Evolutionary conservation across 805 yeast species (phyloP), one percentile per base, ranked within the genome.

Genomic region (Suhomyces canberraensis): DNA sequence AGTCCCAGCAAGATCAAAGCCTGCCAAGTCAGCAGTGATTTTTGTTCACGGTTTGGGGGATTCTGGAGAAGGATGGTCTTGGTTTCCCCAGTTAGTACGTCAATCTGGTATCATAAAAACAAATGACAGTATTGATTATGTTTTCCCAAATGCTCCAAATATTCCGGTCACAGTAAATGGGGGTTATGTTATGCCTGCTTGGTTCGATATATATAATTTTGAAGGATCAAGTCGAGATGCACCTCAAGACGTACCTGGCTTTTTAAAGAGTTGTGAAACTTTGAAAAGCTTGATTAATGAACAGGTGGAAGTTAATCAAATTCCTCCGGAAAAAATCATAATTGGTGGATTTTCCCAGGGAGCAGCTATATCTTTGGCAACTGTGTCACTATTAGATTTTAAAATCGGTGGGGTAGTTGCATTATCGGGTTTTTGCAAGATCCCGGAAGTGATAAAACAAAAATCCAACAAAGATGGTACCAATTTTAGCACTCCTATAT

Each of bases 341-440:
- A 67, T 93, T 39, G 98, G 98, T 24, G 98, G 98, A 0, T 93
- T 93, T 56, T 83, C 95, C 4, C 98, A 93, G 63, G 98, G 98
- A 37, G 95, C 88, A 33, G 89, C 95, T 1, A 42, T 91, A 8
- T 64, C 93, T 1, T 64, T 85, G 41, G 87, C 85, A 3, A 56
- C 82, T 11, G 68, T 77, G 16, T 66, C 81, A 0, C 58, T 73
- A 8, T 56, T 71, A 21, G 79, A 79, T 14, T 54, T 64, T 38
- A 84, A 83, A 51, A 66, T 90, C 15, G 98, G 85, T 7, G 98
- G 96, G 2, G 70, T 85, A 20, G 58, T 88, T 16, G 76, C 80
- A 0, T 62, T 91, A 32, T 84, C 95, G 1, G 97, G 96, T 0
- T 87, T 86, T 51, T 63, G 78, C 40, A 71, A 78, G 3, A 60